These are phyloP conservation scores for Setaria viridis DNA, from an alignment of 202 grass and related monocot genomes.

Conservation along the genomic window DNA sequence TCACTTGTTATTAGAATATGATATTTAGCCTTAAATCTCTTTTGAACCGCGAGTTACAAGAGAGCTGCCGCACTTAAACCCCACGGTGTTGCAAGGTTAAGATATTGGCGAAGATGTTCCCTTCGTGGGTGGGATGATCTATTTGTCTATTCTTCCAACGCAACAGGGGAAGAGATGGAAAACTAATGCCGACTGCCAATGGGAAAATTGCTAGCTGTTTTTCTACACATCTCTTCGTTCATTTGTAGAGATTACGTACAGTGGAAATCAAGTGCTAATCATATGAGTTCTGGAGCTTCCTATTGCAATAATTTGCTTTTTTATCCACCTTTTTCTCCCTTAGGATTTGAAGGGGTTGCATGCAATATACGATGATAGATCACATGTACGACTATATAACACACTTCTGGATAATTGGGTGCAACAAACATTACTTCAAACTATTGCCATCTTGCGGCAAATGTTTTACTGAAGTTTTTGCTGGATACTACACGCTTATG, in stretches of 20 bases:
- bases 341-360: slow-evolving; percentile 6
- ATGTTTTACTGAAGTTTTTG: no score
- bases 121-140: slow-evolving; percentile 55
- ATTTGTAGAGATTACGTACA: not conserved
- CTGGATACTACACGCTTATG: not conserved
- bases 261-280: not conserved
- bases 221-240: not conserved
- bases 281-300: not conserved
- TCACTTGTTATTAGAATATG: slow-evolving; percentile 46
- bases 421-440: not conserved
- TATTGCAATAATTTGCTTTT: not conserved
- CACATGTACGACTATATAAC: not conserved
- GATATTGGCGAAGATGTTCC: slow-evolving; percentile 57
- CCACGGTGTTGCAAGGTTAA: slow-evolving; percentile 38
- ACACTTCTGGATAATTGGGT: not conserved
- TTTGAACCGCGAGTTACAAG: slow-evolving; percentile 27
- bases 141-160: slow-evolving; percentile 51
- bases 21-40: slow-evolving; percentile 43
- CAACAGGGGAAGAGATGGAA: slow-evolving; percentile 29
- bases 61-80: slow-evolving; percentile 31
- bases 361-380: not conserved
- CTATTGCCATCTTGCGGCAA: no score
- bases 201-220: slow-evolving; percentile 22
- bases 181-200: slow-evolving; percentile 24
- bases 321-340: not conserved